Percentiles rank a stretch among this genome's conserved stretches.
Conservation (phyloP, 306 rosid genomes). For the Glycyrrhiza uralensis region DNA sequence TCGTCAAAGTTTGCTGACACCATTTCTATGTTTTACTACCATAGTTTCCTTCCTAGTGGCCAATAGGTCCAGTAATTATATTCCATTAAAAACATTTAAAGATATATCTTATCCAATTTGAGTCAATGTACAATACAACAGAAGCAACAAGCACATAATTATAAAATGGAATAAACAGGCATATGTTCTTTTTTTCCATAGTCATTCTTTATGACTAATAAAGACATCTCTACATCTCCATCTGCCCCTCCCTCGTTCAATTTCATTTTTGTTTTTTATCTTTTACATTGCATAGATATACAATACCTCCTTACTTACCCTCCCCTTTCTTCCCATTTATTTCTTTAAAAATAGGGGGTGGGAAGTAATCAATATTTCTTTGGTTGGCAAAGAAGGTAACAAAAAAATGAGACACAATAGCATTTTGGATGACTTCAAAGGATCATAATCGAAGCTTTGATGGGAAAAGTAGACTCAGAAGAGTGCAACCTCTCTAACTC, state of each 20-base stretch:
- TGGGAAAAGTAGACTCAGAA: background rate
- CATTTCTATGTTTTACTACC: background rate
- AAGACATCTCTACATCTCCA: background rate
- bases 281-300: background rate
- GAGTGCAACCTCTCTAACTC: background rate
- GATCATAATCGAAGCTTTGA: background rate
- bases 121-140: background rate
- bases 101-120: background rate
- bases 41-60: background rate
- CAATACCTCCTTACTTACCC: background rate
- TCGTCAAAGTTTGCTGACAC: background rate
- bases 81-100: background rate
- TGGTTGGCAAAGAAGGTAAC: background rate
- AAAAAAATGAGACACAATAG: background rate
- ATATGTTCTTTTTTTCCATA: background rate
- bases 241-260: background rate
- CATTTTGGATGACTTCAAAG: background rate
- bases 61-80: background rate
- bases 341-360: background rate
- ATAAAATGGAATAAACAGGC: background rate
- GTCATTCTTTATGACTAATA: background rate
- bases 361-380: background rate
- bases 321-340: background rate
- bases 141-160: background rate
- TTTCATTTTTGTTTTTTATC: background rate